These are phyloP conservation scores for Ajuga chamaepitys DNA, from an alignment of 257 asterid species.

Conservation along the genomic window DNA sequence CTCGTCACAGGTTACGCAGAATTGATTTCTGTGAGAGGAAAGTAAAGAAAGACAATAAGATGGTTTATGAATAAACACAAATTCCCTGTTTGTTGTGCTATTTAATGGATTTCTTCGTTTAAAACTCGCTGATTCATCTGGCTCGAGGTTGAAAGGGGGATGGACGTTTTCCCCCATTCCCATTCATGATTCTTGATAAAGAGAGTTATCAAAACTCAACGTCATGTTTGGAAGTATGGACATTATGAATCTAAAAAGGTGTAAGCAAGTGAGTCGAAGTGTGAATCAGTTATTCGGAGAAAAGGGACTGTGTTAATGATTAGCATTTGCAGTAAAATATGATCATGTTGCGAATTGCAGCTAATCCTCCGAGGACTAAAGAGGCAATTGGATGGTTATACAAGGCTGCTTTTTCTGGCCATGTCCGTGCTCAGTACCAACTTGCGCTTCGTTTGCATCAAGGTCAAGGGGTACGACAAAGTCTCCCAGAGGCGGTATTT, in stretches of 20 bases:
- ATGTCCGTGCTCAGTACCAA: slow-evolving; percentile 92
- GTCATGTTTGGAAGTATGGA: background rate
- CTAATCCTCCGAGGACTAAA: slow-evolving; percentile 40
- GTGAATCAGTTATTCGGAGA: background rate
- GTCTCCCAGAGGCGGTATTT: slow-evolving; percentile 68
- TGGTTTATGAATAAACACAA: background rate
- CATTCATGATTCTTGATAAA: background rate
- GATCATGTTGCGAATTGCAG: slow-evolving; percentile 35
- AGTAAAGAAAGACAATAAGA: background rate
- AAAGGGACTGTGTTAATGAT: background rate
- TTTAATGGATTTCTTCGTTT: background rate
- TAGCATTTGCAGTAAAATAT: background rate
- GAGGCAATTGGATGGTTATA: slow-evolving; percentile 77
- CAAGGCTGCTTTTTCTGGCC: slow-evolving; percentile 65
- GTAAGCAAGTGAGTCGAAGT: too few relatives aligned
- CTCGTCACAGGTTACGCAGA: too few relatives aligned
- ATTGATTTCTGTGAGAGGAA: background rate
- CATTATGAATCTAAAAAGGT: too few relatives aligned
- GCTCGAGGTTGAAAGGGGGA: background rate
- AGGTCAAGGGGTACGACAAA: slow-evolving; percentile 51
- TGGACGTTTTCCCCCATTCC: background rate
- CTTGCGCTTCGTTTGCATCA: slow-evolving; percentile 87
- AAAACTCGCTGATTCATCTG: background rate
- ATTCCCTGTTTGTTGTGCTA: background rate
- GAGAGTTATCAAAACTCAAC: background rate